Conservation (phyloP, 108 stramenopile genomes). For the Nitzschia sp. region DNA sequence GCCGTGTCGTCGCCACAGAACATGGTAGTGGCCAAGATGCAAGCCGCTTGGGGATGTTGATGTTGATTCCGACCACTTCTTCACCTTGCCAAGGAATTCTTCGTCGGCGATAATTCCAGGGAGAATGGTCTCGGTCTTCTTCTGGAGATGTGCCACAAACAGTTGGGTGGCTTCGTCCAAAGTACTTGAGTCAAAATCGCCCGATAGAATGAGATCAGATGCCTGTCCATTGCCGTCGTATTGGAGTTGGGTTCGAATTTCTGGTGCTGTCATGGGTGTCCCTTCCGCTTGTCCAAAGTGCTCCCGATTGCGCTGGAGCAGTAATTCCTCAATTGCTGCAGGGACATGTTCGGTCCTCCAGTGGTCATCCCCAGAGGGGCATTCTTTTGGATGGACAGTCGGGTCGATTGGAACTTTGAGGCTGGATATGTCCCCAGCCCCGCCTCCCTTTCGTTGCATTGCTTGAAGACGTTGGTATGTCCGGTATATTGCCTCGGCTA, state of each 20-base stretch:
- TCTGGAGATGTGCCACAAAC: background rate
- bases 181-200: background rate
- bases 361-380: background rate
- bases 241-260: background rate
- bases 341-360: background rate
- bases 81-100: background rate
- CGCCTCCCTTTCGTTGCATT: background rate
- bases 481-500: background rate
- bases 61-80: background rate
- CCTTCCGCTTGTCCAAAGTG: conserved; percentile 15
- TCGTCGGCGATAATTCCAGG: background rate
- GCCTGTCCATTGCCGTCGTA: background rate
- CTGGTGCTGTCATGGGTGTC: conserved; percentile 4
- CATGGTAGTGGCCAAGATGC: background rate
- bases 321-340: background rate
- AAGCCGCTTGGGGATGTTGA: background rate
- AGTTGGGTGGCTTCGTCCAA: background rate
- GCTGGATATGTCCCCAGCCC: background rate
- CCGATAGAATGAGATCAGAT: background rate
- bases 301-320: background rate
- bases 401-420: background rate
- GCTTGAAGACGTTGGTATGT: background rate
- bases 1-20: background rate
- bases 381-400: background rate
- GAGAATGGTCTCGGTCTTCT: too few species aligned